Evolutionary conservation across 2,329 filamentous ascomycete species (phyloP), one percentile per base, ranked within the genome.

Genomic region (Rhinocladiella similis): DNA sequence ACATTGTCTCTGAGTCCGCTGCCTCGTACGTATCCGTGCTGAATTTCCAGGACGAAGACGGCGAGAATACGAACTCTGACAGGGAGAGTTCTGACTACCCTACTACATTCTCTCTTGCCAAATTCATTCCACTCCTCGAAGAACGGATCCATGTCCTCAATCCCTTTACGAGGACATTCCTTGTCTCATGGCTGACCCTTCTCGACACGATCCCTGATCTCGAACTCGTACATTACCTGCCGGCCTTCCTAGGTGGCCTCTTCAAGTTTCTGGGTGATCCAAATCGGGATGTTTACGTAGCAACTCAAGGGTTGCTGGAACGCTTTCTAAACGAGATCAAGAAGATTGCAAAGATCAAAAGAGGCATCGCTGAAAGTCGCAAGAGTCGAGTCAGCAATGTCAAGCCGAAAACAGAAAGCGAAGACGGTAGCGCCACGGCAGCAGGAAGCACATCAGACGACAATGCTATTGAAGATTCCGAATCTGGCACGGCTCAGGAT

Each of bases 181-280:
- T 99, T 13, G 94, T 99, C 2, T 91, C 91, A 29, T 99, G 94
- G 94, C 90, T 99, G 56, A 95, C 89, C 3, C 75, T 99, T 14
- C 80, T 99, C 18, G 94, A 99, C 71, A 97, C 92, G 1, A 97
- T 99, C 65, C 94, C 94, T 0, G 95, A 99, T 69, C 79, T 99
- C 41, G 95, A 99, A 72, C 84, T 99, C 18, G 93, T 99, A 36
- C 88, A 90, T 3, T 96, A 91, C 70, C 77, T 99, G 20, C 95
- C 94, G 1, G 91, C 93, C 48, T 99, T 99, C 67, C 79, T 99
- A 1, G 89, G 86, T 22, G 94, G 93, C 0, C 76, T 99, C 41
- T 85, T 99, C 65, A 93, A 89, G 67, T 99, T 97, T 65, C 81
- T 99, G 10, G 92, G 91, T 60, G 94, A 97, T 66, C 86, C 88